Percentiles rank a stretch among this genome's conserved stretches.
Conservation (phyloP, 2,329 filamentous ascomycete species). For the Colletotrichum sp. region DNA sequence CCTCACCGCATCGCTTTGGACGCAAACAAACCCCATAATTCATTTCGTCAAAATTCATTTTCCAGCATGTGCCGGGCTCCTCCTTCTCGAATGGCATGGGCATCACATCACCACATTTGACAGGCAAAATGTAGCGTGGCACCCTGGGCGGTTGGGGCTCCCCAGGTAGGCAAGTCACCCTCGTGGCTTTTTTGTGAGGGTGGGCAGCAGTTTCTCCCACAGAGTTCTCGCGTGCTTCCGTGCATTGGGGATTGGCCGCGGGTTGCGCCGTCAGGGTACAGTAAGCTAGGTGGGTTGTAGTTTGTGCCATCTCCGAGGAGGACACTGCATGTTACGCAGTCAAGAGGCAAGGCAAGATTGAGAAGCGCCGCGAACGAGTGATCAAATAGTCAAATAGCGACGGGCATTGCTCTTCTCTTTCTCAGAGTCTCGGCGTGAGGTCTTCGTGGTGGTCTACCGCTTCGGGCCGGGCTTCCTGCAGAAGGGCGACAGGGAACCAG, state of each 20-base stretch:
- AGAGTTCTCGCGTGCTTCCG: background rate
- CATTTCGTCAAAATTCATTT: slow-evolving; percentile 3
- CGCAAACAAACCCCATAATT: background rate
- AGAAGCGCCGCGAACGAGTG: background rate
- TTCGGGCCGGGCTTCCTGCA: slow-evolving; percentile 3
- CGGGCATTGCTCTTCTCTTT: background rate
- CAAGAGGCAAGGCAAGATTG: background rate
- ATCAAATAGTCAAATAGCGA: background rate
- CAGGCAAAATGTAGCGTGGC: slow-evolving; percentile 5
- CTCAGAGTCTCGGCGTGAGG: background rate
- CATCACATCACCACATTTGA: background rate
- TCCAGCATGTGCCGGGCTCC: background rate
- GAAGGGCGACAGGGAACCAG: background rate
- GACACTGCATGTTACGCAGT: background rate
- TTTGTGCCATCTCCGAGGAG: background rate
- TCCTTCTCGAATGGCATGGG: background rate
- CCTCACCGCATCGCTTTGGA: slow-evolving; percentile 3
- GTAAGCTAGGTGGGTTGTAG: background rate
- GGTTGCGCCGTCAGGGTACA: background rate
- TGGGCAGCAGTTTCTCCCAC: background rate
- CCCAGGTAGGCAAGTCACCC: background rate
- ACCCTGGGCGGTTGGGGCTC: slow-evolving; percentile 10
- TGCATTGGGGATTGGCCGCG: background rate
- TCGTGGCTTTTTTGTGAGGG: background rate
- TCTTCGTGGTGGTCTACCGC: background rate